Conservation (phyloP, 2,329 filamentous ascomycete species). For the Penicillium sp. region DNA sequence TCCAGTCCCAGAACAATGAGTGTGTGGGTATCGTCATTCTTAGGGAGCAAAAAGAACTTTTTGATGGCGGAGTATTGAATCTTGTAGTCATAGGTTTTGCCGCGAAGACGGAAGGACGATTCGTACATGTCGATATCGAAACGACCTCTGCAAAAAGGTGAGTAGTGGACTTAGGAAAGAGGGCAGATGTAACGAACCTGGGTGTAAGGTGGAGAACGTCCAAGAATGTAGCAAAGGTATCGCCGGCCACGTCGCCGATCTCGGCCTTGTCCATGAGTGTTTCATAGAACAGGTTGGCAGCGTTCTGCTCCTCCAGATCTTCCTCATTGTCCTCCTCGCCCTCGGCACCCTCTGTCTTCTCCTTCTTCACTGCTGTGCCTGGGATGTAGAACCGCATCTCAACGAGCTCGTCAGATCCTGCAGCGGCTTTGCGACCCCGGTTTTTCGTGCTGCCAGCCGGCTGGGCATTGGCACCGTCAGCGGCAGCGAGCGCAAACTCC, state of each 20-base stretch:
- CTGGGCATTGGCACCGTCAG: conserved; percentile 67
- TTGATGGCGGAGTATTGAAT: conserved; percentile 97
- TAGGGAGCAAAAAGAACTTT: conserved; percentile 97
- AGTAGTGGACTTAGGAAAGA: conserved; percentile 10
- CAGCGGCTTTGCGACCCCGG: conserved; percentile 82
- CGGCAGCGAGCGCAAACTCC: conserved; percentile 75
- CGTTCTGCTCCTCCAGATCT: conserved; percentile 80
- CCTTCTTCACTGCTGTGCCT: conserved; percentile 69
- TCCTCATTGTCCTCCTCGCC: conserved; percentile 71
- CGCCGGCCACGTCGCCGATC: conserved; percentile 97
- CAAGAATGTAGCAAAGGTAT: conserved; percentile 94
- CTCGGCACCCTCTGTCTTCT: conserved; percentile 60
- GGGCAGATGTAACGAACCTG: conserved; percentile 50
- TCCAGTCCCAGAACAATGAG: conserved; percentile 93
- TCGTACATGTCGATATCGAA: conserved; percentile 99
- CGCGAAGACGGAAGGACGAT: conserved; percentile 88
- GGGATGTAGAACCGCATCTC: conserved; percentile 99
- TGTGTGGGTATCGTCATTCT: conserved; percentile 95
- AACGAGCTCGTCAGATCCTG: conserved; percentile 84
- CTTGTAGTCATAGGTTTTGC: conserved; percentile 99
- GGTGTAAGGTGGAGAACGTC: conserved; percentile 96
- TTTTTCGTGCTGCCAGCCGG: conserved; percentile 64
- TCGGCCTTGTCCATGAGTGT: conserved; percentile 97
- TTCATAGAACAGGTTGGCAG: conserved; percentile 96
- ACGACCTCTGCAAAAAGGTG: conserved; percentile 64